A percentile compares a stretch with the other conserved stretches of the same genome.
phyloP scores from a whole-genome alignment of 176 grass and related monocot species.

The Carex littledalei region DNA sequence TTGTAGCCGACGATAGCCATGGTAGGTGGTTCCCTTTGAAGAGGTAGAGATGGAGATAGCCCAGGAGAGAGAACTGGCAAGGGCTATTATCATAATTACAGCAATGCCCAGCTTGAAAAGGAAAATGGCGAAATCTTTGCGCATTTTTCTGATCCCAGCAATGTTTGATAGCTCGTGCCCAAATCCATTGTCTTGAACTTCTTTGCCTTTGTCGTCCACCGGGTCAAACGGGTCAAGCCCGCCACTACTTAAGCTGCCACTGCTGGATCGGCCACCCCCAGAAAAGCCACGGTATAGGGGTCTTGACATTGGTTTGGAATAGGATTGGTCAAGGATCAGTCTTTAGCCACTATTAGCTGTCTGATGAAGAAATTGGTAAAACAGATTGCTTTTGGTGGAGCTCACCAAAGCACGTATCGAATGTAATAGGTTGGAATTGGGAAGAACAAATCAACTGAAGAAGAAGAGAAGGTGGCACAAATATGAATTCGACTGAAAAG shows the following conservation, averaged over 20 bases:
- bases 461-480: background rate
- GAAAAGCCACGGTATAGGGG: conserved; percentile 75
- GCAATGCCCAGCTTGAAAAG: conserved; percentile 50
- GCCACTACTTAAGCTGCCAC: background rate
- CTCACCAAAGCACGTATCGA: background rate
- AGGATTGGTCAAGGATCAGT: background rate
- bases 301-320: conserved; percentile 45
- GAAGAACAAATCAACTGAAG: background rate
- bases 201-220: conserved; percentile 42
- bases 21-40: conserved; percentile 27
- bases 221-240: conserved; percentile 14
- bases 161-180: conserved; percentile 12
- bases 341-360: background rate
- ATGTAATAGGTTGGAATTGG: background rate
- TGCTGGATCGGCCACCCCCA: conserved; percentile 33
- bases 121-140: conserved; percentile 34
- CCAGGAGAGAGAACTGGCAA: conserved; percentile 61
- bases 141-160: conserved; percentile 25
- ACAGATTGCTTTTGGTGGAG: background rate
- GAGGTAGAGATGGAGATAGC: conserved; percentile 56
- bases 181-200: conserved; percentile 56
- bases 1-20: conserved; percentile 68
- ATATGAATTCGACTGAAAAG: background rate
- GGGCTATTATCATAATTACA: conserved; percentile 28
- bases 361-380: background rate